Evolutionary conservation across 2,329 filamentous ascomycete genomes (phyloP).

Genomic region (Anthostomella pinea): DNA sequence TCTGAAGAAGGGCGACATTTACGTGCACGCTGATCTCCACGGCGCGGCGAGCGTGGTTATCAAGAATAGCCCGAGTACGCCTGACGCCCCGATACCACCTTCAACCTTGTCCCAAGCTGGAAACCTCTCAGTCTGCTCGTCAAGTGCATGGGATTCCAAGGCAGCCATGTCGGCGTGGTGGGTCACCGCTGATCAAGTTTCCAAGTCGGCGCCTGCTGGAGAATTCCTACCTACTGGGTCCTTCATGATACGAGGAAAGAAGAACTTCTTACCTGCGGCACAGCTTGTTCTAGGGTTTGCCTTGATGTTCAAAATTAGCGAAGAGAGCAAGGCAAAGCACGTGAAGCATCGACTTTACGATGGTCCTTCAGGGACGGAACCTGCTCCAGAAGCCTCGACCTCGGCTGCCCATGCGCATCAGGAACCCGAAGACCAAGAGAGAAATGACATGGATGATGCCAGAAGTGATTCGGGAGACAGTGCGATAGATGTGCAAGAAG

Average conservation of each 20-base stretch:
- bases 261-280: conserved; percentile 86
- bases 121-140: conserved; percentile 77
- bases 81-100: conserved; percentile 85
- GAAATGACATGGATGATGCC: conserved; percentile 27
- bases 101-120: conserved; percentile 90
- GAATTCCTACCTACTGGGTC: conserved; percentile 76
- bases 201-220: conserved; percentile 75
- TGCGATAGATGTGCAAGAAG: conserved; percentile 29
- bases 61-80: conserved; percentile 76
- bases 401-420: conserved; percentile 1
- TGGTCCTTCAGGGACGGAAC: conserved; percentile 11
- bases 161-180: conserved; percentile 95
- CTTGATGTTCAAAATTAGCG: conserved; percentile 83
- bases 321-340: conserved; percentile 80
- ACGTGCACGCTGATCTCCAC: conserved; percentile 84
- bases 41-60: conserved; percentile 84
- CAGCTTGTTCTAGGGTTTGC: conserved; percentile 86
- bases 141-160: conserved; percentile 93
- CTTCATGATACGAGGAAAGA: conserved; percentile 81
- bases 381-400: conserved; percentile 9
- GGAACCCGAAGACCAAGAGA: conserved; percentile 10
- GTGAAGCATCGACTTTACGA: conserved; percentile 62
- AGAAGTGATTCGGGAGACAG: conserved; percentile 33
- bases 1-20: conserved; percentile 84
- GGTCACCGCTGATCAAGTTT: conserved; percentile 87